Evolutionary conservation across 2,329 filamentous ascomycete genomes (phyloP).

Genomic region (Cyclaneusma minus): DNA sequence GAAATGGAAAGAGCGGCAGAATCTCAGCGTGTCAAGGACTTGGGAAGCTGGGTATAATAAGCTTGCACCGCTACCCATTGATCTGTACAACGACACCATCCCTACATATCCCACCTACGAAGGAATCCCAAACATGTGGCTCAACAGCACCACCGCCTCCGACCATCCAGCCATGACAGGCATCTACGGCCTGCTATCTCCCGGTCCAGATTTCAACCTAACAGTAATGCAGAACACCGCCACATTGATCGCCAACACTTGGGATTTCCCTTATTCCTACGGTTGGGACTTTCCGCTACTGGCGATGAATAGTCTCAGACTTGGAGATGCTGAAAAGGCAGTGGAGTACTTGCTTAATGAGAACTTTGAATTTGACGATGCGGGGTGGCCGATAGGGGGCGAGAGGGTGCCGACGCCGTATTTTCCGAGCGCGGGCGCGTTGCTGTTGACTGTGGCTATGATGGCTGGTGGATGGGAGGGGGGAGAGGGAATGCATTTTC

Average conservation of each 20-base stretch:
- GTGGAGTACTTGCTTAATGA: constrained; percentile 28
- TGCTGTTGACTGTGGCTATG: constrained; percentile 37
- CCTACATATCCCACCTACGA: constrained; percentile 32
- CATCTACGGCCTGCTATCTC: constrained; percentile 26
- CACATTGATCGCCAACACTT: constrained; percentile 22
- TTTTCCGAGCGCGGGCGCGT: constrained; percentile 32
- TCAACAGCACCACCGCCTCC: constrained; percentile 18
- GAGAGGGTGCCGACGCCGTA: constrained; percentile 39
- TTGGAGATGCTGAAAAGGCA: constrained; percentile 26
- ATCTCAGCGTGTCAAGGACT: constrained; percentile 41
- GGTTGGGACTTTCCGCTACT: constrained; percentile 31
- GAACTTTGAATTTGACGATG: constrained; percentile 37
- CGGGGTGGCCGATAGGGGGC: constrained; percentile 37
- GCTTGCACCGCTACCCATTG: too few relatives aligned
- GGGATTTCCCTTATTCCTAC: constrained; percentile 25
- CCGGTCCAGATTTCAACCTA: constrained; percentile 22
- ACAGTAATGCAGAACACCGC: constrained; percentile 22
- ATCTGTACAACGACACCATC: constrained; percentile 35
- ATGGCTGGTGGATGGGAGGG: constrained; percentile 42
- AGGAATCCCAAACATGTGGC: constrained; percentile 24
- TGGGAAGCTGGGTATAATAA: too few relatives aligned
- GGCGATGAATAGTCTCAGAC: constrained; percentile 27
- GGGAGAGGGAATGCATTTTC: constrained; percentile 28
- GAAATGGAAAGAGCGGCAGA: constrained; percentile 32
- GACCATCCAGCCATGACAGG: constrained; percentile 30